Evolutionary conservation across 2,329 filamentous ascomycete species (phyloP), one percentile per base, ranked within the genome.

Genomic region (Penicillium nordicum): DNA sequence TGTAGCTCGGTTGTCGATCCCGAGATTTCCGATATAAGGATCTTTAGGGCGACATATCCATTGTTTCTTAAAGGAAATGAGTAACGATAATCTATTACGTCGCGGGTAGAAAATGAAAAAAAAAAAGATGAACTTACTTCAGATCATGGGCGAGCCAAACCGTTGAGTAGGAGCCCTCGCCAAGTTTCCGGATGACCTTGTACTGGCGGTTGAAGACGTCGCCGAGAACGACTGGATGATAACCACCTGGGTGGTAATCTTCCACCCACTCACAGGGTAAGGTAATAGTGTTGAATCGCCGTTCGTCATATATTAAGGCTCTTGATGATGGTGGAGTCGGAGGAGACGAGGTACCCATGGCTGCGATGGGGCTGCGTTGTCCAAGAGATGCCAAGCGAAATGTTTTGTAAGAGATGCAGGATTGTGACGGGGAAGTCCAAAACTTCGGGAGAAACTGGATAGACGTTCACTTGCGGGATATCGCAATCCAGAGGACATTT

Each of bases 191-290:
- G 21, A 21, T 21, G 21, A 21, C 21, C 21, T 21, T 21, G 21
- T 21, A 21, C 21, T 21, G 21, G 21, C 21, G 21, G 21, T 21
- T 21, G 21, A 21, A 21, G 21, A 21, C 3, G 38, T 80, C 74
- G 27, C 74, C 76, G 11, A 80, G 64, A 10, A 63, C 57, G 12
- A 77, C 68, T 5, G 78, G 76, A 63, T 80, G 76, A 55, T 72
- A 79, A 21, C 76, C 74, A 9, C 76, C 76, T n/a, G 66, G 67
- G 8, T 55, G 65, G 59, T 79, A 79, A 52, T 63, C 58, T 47
- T 66, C 63, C 27, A 66, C 57, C 58, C 58, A 65, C 38, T 64
- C 62, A 57, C 57, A 64, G 38, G 60, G 62, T 50, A 57, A 53
- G 48, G 53, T 60, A 51, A 65, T 63, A 10, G 48, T 30, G 46